Evolutionary conservation across 352 stramenopile species (phyloP).

Genomic region (Phytophthora melonis): DNA sequence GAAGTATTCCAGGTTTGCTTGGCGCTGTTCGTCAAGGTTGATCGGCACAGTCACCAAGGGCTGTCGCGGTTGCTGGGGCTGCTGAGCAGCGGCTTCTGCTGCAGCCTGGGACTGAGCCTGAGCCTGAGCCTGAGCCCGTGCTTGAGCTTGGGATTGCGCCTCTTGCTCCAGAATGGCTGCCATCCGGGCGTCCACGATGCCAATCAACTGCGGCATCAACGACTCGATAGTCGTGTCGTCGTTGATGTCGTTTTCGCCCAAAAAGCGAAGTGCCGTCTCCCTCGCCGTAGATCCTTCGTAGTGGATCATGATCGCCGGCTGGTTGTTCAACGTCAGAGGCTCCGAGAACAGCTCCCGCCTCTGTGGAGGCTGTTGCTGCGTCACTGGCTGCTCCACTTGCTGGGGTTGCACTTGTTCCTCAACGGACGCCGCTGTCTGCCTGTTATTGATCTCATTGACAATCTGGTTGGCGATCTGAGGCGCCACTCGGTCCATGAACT

Average conservation of each 20-base stretch:
- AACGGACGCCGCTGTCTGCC: constrained; percentile 4
- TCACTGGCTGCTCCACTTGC: constrained; percentile 12
- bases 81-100: constrained; percentile 14
- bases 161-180: constrained; percentile 56
- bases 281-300: constrained; percentile 66
- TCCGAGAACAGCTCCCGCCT: constrained; percentile 73
- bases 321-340: constrained; percentile 64
- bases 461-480: constrained; percentile 76
- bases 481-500: constrained; percentile 60
- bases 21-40: constrained; percentile 57
- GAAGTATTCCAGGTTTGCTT: constrained; percentile 69
- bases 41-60: constrained; percentile 61
- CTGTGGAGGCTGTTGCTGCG: constrained; percentile 25
- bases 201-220: constrained; percentile 62
- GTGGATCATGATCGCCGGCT: constrained; percentile 62
- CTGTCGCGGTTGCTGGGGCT: constrained; percentile 33
- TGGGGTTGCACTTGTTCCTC: constrained; percentile 13
- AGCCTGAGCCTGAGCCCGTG: constrained; percentile 8
- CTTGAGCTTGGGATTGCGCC: constrained; percentile 20
- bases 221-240: constrained; percentile 47
- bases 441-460: constrained; percentile 49
- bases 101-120: constrained; percentile 13
- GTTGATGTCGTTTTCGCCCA: constrained; percentile 66
- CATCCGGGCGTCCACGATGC: constrained; percentile 65
- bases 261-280: constrained; percentile 68